Conservation (phyloP, 2,329 filamentous ascomycete genomes). For the Aureobasidium vineae region DNA sequence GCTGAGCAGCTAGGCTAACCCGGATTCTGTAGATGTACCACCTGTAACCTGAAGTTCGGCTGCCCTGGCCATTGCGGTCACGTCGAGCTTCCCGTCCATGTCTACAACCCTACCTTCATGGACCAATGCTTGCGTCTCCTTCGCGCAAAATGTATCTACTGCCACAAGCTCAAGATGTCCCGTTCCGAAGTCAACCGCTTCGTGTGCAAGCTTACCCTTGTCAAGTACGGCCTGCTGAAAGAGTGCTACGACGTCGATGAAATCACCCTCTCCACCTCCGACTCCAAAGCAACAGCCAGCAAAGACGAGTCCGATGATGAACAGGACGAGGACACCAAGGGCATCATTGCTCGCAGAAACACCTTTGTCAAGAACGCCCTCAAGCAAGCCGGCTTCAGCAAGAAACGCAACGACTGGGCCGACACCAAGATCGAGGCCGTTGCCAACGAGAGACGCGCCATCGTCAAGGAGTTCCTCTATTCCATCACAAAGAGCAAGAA, state of each 20-base stretch:
- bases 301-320: conserved; percentile 57
- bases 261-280: conserved; percentile 40
- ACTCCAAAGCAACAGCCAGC: conserved; percentile 30
- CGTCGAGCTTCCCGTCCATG: conserved; percentile 87
- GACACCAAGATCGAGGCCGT: conserved; percentile 78
- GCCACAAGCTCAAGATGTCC: conserved; percentile 79
- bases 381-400: conserved; percentile 53
- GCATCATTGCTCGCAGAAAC: conserved; percentile 56
- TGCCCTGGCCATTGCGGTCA: conserved; percentile 95
- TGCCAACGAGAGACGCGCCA: conserved; percentile 68
- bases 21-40: conserved; percentile 67
- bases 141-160: conserved; percentile 86
- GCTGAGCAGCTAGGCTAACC: conserved; percentile 23
- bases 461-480: conserved; percentile 79
- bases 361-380: conserved; percentile 73
- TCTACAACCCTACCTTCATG: conserved; percentile 97
- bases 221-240: conserved; percentile 77
- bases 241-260: conserved; percentile 58
- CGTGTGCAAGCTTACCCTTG: conserved; percentile 77
- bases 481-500: conserved; percentile 67
- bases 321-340: conserved; percentile 60
- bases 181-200: conserved; percentile 74
- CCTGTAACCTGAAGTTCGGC: conserved; percentile 79
- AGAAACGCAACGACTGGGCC: conserved; percentile 48
- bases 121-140: conserved; percentile 85